phyloP scores from a whole-genome alignment of 371 early-diverging fungal species.

The Mortierella sp. region DNA sequence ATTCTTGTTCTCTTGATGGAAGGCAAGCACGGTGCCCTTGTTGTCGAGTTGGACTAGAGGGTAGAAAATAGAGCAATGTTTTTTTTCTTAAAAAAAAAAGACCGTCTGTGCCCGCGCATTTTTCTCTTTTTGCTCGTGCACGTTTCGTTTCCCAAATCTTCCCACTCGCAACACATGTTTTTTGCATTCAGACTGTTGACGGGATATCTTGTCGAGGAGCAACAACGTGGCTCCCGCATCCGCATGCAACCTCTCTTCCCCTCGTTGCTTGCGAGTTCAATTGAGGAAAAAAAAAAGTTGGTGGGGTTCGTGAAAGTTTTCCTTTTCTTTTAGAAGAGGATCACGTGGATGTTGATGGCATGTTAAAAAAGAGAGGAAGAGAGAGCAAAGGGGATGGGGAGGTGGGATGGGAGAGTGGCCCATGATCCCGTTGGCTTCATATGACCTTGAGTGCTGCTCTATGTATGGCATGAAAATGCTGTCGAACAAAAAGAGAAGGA shows the following conservation, averaged over 20 bases:
- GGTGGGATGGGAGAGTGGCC: background rate
- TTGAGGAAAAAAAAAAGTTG: slow-evolving; percentile 6
- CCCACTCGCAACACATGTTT: slow-evolving; percentile 11
- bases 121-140: slow-evolving; percentile 11
- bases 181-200: background rate
- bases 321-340: background rate
- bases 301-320: background rate
- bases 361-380: background rate
- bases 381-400: background rate
- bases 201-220: too few species aligned
- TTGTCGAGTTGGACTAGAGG: slow-evolving; percentile 29
- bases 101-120: background rate
- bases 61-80: background rate
- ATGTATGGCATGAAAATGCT: background rate
- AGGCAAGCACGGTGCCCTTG: slow-evolving; percentile 55
- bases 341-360: slow-evolving; percentile 2
- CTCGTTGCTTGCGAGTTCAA: background rate
- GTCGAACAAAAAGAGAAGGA: background rate
- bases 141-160: slow-evolving; percentile 11
- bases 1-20: slow-evolving; percentile 66
- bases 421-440: slow-evolving; percentile 9
- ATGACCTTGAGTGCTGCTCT: background rate
- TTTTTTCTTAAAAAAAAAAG: too few species aligned
- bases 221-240: background rate
- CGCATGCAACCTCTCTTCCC: background rate